These are phyloP conservation scores for Periconia sp. DNA, from an alignment of 2,329 filamentous ascomycete species.

Conservation along the genomic window DNA sequence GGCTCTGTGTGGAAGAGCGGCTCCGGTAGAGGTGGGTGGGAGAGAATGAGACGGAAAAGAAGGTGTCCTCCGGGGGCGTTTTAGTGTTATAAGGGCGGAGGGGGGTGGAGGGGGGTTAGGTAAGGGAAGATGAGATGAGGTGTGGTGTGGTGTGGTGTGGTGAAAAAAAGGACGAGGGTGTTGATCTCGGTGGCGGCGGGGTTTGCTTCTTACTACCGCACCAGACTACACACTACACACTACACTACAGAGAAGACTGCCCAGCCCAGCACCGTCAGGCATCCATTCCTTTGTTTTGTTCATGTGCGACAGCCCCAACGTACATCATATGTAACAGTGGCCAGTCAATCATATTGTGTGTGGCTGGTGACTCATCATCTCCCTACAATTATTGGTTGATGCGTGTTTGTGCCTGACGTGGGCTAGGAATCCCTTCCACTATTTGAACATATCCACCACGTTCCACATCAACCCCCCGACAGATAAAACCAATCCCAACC, in stretches of 20 bases:
- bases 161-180: constrained; percentile 20
- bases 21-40: not conserved
- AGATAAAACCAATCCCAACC: not conserved
- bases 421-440: constrained; percentile 20
- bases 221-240: too few relatives aligned
- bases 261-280: too few relatives aligned
- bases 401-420: constrained; percentile 26
- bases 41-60: not conserved
- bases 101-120: constrained; percentile 1
- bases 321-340: too few relatives aligned
- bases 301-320: too few relatives aligned
- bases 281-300: too few relatives aligned
- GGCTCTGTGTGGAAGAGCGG: not conserved
- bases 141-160: constrained; percentile 17
- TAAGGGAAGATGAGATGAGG: constrained; percentile 9
- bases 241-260: too few relatives aligned
- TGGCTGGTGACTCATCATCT: constrained; percentile 13
- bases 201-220: constrained; percentile 6
- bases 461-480: constrained; percentile 1
- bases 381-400: not conserved
- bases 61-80: not conserved
- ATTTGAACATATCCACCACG: constrained; percentile 7
- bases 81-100: not conserved
- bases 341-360: constrained; percentile 8
- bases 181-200: constrained; percentile 5